These are phyloP conservation scores for Inga oerstediana DNA, from an alignment of 306 rosid genomes.

Conservation along the genomic window DNA sequence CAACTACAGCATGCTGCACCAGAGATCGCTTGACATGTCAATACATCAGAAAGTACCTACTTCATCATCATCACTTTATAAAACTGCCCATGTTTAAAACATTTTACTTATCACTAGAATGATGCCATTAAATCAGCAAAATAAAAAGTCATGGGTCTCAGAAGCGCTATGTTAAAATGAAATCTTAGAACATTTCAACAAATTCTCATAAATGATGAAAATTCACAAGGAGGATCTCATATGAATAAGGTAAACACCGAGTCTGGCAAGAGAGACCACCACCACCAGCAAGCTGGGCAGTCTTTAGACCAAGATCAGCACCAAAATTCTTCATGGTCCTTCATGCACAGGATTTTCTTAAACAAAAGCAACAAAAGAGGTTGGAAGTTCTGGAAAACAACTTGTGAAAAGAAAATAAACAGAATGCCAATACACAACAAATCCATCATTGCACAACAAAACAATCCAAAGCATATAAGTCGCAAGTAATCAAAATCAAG, in stretches of 20 bases:
- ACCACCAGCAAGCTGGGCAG: slow-evolving; percentile 53
- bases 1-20: slow-evolving; percentile 34
- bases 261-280: slow-evolving; percentile 48
- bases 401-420: neutral
- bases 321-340: slow-evolving; percentile 45
- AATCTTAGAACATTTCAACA: neutral
- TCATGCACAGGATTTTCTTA: slow-evolving; percentile 13
- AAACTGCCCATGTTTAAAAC: slow-evolving; percentile 27
- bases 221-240: slow-evolving; percentile 44
- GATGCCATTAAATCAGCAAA: neutral
- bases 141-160: neutral
- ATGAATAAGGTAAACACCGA: slow-evolving; percentile 70
- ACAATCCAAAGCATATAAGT: neutral
- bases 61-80: slow-evolving; percentile 47
- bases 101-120: neutral
- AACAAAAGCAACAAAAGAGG: neutral
- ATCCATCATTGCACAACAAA: no score
- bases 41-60: slow-evolving; percentile 47
- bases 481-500: neutral
- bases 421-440: neutral
- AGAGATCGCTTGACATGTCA: slow-evolving; percentile 34
- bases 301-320: slow-evolving; percentile 44
- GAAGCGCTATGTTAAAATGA: neutral
- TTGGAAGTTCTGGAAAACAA: neutral
- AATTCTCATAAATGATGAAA: neutral